Evolutionary conservation across 441 rosid genomes (phyloP), one percentile per base, ranked within the genome.

Genomic region (Adansonia grandidieri): DNA sequence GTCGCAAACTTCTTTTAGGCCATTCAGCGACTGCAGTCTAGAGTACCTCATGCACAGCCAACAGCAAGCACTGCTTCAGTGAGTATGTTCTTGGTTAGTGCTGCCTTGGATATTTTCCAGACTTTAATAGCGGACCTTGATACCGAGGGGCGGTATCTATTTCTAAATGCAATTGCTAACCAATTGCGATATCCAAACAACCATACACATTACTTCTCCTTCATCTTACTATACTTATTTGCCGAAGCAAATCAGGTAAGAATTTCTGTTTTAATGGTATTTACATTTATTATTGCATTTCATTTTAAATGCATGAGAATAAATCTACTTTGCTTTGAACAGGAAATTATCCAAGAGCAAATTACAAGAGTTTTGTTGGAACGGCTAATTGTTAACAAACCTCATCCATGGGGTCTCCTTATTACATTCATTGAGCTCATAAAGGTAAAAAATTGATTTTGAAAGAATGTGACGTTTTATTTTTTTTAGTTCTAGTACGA

Each of bases 401-500:
- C 99, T 22, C 99, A 97, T 83, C 99, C 99, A 0, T 97, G 99
- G 99, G 99, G 99, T 54, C 97, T 97, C 66, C 91, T 97, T 64
- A 97, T 95, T 75, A 92, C 98, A 19, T 97, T 97, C 88, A 97
- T 97, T n/a, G 98, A 97, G 89, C 97, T 97, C 73, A 97, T 97
- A 80, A 97, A 91, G 97, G 97, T 91, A 71, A 73, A 24, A n/a
- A 11, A 13, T 32, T 9, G 48, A 19, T 45, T 9, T 54, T 14
- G 24, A 48, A 19, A 32, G 37, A 32, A 32, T 75, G 9, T 22
- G 28, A 45, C 9, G 2, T 13, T 65, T 13, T 56, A 14, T 32
- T 66, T 5, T 47, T 22, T 50, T 66, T 44, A 32, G 37, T 32
- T 54, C 54, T 57, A 50, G 1, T 19, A 11, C 4, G 40, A 19